A percentile compares a stretch with the other conserved stretches of the same genome.
Evolutionary conservation across 2,329 filamentous ascomycete species (phyloP).

Genomic region (Pseudogymnoascus sp.): DNA sequence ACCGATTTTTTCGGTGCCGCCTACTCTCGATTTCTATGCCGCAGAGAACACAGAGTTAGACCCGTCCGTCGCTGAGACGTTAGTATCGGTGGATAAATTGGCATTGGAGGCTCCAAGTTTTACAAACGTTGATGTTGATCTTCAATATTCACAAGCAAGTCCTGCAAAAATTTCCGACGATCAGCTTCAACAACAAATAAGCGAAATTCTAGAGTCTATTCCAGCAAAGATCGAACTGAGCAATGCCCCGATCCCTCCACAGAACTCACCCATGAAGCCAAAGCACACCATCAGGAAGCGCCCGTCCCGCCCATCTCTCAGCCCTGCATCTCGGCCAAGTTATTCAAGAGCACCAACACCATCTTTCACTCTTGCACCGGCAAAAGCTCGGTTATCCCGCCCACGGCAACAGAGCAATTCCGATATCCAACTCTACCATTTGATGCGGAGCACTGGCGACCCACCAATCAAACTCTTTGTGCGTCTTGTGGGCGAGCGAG

Average conservation of each 20-base stretch:
- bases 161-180: constrained; percentile 39
- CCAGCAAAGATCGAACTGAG: constrained; percentile 62
- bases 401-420: constrained; percentile 44
- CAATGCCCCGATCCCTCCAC: constrained; percentile 20
- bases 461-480: constrained; percentile 93
- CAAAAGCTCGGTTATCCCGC: constrained; percentile 37
- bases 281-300: not conserved
- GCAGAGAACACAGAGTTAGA: not conserved
- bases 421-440: constrained; percentile 86
- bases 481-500: constrained; percentile 78
- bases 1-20: not conserved
- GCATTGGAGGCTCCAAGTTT: constrained; percentile 20
- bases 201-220: constrained; percentile 66
- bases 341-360: constrained; percentile 47
- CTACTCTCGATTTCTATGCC: not conserved
- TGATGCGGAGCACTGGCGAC: constrained; percentile 74
- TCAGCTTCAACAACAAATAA: constrained; percentile 71
- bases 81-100: not conserved
- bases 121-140: constrained; percentile 19
- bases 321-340: constrained; percentile 21
- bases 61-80: not conserved
- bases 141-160: constrained; percentile 15
- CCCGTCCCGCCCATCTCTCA: constrained; percentile 25
- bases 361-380: constrained; percentile 62
- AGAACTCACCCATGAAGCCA: constrained; percentile 17